Percentiles rank a stretch among this genome's conserved stretches.
These are phyloP conservation scores for Cyphellophora attinorum DNA, from an alignment of 2,329 filamentous ascomycete species.

Conservation along the genomic window DNA sequence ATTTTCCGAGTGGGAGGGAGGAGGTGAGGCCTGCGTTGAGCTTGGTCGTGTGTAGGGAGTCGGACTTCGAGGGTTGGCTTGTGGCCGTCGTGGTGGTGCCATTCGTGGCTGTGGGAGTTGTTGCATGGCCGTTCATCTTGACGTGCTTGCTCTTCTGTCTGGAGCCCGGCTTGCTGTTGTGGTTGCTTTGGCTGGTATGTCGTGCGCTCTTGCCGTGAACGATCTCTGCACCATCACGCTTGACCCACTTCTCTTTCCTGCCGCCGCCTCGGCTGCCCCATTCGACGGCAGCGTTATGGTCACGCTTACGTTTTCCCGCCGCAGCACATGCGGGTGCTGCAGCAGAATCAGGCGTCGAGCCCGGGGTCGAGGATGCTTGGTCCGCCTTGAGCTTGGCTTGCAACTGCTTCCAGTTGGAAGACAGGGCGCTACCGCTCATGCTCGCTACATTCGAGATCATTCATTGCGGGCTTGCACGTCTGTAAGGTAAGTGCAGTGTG, in stretches of 20 bases:
- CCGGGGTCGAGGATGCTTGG: constrained; percentile 13
- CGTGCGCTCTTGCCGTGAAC: neutral
- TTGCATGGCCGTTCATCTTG: neutral
- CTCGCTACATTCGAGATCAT: neutral
- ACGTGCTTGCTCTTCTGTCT: too few species aligned
- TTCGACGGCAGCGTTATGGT: neutral
- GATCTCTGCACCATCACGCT: neutral
- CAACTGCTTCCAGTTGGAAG: constrained; percentile 42
- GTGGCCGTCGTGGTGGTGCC: neutral
- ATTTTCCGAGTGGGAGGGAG: constrained; percentile 69
- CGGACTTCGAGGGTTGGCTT: neutral
- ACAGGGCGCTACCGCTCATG: constrained; percentile 35
- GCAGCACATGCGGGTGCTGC: neutral
- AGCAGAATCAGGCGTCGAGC: constrained; percentile 24
- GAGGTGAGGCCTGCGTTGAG: constrained; percentile 21
- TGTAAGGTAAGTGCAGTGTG: too few species aligned
- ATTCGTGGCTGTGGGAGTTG: neutral
- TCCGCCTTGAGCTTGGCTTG: constrained; percentile 34
- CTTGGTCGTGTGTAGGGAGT: constrained; percentile 8
- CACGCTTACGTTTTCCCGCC: constrained; percentile 1
- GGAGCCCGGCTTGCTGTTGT: neutral
- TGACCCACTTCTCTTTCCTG: neutral
- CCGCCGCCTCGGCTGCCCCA: neutral
- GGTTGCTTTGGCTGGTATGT: too few species aligned
- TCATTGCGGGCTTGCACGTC: neutral